These are phyloP conservation scores for Linum lewisii DNA, from an alignment of 345 rosid genomes.

Conservation along the genomic window DNA sequence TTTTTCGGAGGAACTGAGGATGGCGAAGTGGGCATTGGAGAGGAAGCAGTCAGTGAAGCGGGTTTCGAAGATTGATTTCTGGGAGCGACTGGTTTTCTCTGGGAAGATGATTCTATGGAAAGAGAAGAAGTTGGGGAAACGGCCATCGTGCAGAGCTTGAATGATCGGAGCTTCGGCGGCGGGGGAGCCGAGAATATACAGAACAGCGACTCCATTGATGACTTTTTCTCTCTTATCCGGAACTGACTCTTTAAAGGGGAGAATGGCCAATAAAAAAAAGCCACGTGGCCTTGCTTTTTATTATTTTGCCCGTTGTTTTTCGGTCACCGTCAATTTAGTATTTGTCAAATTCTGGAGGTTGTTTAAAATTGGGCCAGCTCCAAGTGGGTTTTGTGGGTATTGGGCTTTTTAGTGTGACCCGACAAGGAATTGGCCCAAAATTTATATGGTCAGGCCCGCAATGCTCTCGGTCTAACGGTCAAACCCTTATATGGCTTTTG, in stretches of 20 bases:
- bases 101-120: slow-evolving; percentile 20
- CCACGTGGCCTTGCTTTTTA: too few relatives aligned
- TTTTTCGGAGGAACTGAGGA: slow-evolving; percentile 35
- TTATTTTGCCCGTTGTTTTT: too few relatives aligned
- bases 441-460: too few relatives aligned
- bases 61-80: slow-evolving; percentile 19
- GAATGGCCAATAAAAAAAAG: too few relatives aligned
- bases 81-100: slow-evolving; percentile 9
- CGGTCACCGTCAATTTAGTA: too few relatives aligned
- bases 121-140: slow-evolving; percentile 13
- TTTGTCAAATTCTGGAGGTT: too few relatives aligned
- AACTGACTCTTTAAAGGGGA: not conserved
- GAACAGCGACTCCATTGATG: slow-evolving; percentile 30
- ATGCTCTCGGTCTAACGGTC: too few relatives aligned
- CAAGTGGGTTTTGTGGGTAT: too few relatives aligned
- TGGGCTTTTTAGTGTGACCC: too few relatives aligned
- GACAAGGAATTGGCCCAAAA: too few relatives aligned
- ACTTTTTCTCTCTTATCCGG: not conserved
- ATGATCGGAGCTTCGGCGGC: slow-evolving; percentile 9
- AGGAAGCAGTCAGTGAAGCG: slow-evolving; percentile 14
- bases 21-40: slow-evolving; percentile 13
- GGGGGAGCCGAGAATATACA: slow-evolving; percentile 17
- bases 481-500: too few relatives aligned
- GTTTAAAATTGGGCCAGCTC: too few relatives aligned
- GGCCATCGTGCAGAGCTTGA: slow-evolving; percentile 13